Base-by-base conservation (phyloP, 352 stramenopile genomes). In the Pythium folliculosum region DNA sequence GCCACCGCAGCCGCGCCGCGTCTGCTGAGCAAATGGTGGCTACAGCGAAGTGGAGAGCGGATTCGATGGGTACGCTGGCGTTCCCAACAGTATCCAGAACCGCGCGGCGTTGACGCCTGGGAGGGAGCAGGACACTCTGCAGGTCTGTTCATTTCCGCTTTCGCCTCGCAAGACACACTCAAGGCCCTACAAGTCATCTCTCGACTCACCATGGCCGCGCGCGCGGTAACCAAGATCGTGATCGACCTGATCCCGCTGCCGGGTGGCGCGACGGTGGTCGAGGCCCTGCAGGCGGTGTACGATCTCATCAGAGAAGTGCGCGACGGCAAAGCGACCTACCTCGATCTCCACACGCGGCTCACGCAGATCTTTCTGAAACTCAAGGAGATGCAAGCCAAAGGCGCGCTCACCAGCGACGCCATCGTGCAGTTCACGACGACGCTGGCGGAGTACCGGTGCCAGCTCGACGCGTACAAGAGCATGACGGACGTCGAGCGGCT, bases 381-480 rank as follows among this genome's bases (percentile, higher is more conserved):
- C 17, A 2, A 47, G 17, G 14, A n/a, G 10, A 47, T 47, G 1
- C 6, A 47, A 21, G 17, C 1, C 9, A 47, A 47, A 3, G 40
- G 40, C 6, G 40, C 6, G 17, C 40, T 47, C 40, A 19, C 19
- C 1, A 47, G 40, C 14, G 14, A 19, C 6, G 40, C 40, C 40
- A 13, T 47, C 14, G n/a, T 1, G 40, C 14, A 16, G 13, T 55
- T 55, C 22, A 35, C 49, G 5, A 35, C 9, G 49, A 37, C 49
- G 23, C 49, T 58, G 5, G 30, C 45, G 5, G 51, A 58, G 32
- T 44, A 43, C 51, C 47, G 51, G 51, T 30, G 30, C 30, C 35
- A 43, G 1, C 51, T 58, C 30, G 30, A 43, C 27, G 16, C 51
- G 30, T 58, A 45, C 51, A 19, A 45, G 13, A 9, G 23, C 14